A percentile compares a stretch with the other conserved stretches of the same genome.
phyloP scores from a whole-genome alignment of 345 rosid species.

The Camelina laxa region DNA sequence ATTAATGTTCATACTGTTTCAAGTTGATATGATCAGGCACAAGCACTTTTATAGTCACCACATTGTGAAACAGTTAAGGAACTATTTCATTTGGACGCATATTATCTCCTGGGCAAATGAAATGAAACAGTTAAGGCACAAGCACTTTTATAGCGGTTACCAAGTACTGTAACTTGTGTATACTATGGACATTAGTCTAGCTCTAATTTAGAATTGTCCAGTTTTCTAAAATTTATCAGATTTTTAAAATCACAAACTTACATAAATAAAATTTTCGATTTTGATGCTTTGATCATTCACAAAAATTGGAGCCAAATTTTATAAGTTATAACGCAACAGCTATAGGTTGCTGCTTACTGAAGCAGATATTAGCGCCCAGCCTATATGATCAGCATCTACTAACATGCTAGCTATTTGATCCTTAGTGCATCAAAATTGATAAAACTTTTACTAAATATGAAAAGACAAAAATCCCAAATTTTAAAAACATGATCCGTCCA shows the following conservation, averaged over 20 bases:
- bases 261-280: neutral
- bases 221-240: neutral
- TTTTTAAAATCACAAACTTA: neutral
- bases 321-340: neutral
- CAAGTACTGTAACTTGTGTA: neutral
- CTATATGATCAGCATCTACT: too few relatives aligned
- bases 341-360: too few relatives aligned
- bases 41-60: neutral
- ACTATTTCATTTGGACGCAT: neutral
- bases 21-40: constrained; percentile 22
- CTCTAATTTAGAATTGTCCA: neutral
- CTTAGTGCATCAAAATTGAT: neutral
- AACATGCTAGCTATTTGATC: neutral
- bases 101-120: neutral
- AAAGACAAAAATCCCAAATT: neutral
- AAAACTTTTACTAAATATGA: neutral
- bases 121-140: too few relatives aligned
- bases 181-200: neutral
- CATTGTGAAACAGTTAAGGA: too few relatives aligned
- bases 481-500: constrained; percentile 5
- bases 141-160: too few relatives aligned
- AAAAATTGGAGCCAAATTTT: neutral
- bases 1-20: constrained; percentile 17
- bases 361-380: too few relatives aligned
- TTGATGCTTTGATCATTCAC: neutral